Base-by-base conservation (phyloP, 2,329 filamentous ascomycete species). In the Trichoderma aggressivum region DNA sequence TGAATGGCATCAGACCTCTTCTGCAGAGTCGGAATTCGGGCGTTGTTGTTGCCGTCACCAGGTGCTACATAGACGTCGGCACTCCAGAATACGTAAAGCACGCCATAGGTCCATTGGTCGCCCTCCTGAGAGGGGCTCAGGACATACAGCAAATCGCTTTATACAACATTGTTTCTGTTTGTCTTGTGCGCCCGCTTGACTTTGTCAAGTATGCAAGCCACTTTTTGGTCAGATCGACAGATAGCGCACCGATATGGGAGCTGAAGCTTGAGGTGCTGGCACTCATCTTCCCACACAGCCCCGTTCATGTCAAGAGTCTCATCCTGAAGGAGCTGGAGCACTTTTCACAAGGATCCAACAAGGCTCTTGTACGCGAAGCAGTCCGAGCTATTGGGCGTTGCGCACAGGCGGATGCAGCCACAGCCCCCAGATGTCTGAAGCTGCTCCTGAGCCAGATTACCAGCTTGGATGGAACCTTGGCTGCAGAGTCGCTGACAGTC, bases 121-220 rank as follows among this genome's bases (percentile, higher is more conserved):
- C 95, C 18, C 87, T 99, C 36, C 85, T 99, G 71, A 90, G 96
- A 70, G 91, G 93, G 14, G 90, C 94, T 0, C 89, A 92, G 72
- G 95, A 98, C 78, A 94, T 97, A 65, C 92, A 97, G 78, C 91
- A 97, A 77, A 88, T 97, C 50, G 94, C 94, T 1, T 87, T 99
- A 21, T 95, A 95, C 84, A 98, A 98, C 79, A 94, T 98, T 72
- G 94, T 98, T 12, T 92, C 94, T n/a, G 92, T 99, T 58, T 96
- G 93, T 77, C 85, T 98, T 12, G 84, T 86, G 32, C 86, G 89
- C 18, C 94, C 96, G 0, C 84, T 88, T 50, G 88, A 91, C n/a
- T 99, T 99, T 79, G 92, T 95, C 70, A 92, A 90, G 78, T 95
- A 97, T 78, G 89, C 92, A 21, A 92, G 92, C 39, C 96, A 97